Conservation (phyloP, 345 rosid species). For the Lepidium didymum region DNA sequence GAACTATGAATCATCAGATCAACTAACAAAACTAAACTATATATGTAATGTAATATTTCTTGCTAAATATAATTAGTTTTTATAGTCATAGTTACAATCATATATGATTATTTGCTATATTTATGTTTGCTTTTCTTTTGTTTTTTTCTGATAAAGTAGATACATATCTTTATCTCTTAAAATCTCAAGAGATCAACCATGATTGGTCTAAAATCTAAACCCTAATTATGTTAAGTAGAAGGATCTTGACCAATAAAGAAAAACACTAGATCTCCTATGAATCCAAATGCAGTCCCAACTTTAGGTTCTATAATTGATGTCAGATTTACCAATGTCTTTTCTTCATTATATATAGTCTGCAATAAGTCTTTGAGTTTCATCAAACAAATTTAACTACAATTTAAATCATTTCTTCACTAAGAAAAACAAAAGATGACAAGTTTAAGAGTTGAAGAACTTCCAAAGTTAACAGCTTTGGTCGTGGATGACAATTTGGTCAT, state of each 20-base stretch:
- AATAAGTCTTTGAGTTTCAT: background rate
- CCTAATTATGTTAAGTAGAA: constrained; percentile 1
- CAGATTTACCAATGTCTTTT: background rate
- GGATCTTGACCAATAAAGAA: background rate
- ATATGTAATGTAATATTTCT: background rate
- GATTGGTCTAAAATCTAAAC: constrained; percentile 11
- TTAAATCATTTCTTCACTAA: background rate
- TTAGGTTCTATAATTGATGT: constrained; percentile 4
- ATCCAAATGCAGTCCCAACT: constrained; percentile 24
- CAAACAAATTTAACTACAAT: background rate
- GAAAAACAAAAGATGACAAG: background rate
- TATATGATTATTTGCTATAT: constrained; percentile 16
- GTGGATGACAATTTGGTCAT: constrained; percentile 54
- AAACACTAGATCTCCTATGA: constrained; percentile 3
- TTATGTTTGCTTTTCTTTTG: background rate
- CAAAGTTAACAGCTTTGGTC: constrained; percentile 46
- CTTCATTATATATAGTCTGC: background rate
- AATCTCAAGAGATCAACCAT: background rate
- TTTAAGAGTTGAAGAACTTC: background rate
- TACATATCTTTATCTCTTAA: constrained; percentile 1
- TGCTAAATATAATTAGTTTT: background rate
- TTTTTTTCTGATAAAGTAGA: background rate
- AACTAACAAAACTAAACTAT: background rate
- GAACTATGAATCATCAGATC: background rate
- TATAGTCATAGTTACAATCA: background rate